A percentile compares a stretch with the other conserved stretches of the same genome.
phyloP scores from a whole-genome alignment of 352 stramenopile species.

The Globisporangium abappressorium region DNA sequence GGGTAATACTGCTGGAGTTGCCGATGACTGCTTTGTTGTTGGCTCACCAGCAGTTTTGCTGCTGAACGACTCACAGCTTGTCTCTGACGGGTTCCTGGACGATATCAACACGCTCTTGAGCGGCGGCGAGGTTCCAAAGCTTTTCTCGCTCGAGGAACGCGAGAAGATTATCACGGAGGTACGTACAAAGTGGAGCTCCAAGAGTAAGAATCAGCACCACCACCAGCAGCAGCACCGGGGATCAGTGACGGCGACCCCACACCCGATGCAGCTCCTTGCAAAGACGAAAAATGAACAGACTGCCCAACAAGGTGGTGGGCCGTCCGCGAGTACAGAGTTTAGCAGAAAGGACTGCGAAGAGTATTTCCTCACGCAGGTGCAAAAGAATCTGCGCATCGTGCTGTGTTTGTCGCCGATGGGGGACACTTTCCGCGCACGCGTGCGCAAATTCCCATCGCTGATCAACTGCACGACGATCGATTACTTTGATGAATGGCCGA shows the following conservation, averaged over 20 bases:
- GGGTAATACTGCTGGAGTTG: background rate
- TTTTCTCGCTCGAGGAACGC: constrained; percentile 84
- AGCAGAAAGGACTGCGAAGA: constrained; percentile 70
- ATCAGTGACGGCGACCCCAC: background rate
- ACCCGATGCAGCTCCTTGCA: background rate
- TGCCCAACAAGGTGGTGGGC: too few relatives aligned
- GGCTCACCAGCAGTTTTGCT: constrained; percentile 60
- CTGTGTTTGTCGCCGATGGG: constrained; percentile 86
- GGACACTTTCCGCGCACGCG: constrained; percentile 74
- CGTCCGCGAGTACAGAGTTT: constrained; percentile 20
- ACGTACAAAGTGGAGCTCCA: constrained; percentile 27
- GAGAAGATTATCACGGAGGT: constrained; percentile 77
- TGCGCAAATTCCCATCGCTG: constrained; percentile 91
- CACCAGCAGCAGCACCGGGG: constrained; percentile 3
- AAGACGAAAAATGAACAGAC: constrained; percentile 2
- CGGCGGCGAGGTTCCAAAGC: constrained; percentile 80
- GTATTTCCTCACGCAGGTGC: constrained; percentile 78
- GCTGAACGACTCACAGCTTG: constrained; percentile 81
- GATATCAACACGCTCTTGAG: constrained; percentile 90
- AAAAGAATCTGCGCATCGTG: constrained; percentile 89
- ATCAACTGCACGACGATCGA: constrained; percentile 94
- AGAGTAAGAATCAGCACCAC: background rate
- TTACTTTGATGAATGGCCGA: constrained; percentile 92
- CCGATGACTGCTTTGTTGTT: background rate
- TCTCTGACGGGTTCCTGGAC: constrained; percentile 82